phyloP scores from a whole-genome alignment of 176 grass and related monocot genomes.

The Eremochloa ophiuroides region DNA sequence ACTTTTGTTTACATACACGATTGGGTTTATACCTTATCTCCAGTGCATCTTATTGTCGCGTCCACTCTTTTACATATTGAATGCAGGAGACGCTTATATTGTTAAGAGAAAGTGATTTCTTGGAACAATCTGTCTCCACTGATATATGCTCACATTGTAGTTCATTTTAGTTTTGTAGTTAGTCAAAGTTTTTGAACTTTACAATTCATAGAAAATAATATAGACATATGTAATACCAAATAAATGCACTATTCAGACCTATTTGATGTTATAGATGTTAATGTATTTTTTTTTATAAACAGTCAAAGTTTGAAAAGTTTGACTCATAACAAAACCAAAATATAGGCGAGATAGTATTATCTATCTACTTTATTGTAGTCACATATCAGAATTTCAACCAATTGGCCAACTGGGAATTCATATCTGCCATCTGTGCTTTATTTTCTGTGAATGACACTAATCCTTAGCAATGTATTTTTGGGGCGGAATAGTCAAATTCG shows the following conservation, averaged over 20 bases:
- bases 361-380: not conserved
- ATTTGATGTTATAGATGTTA: not conserved
- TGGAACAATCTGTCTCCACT: not conserved
- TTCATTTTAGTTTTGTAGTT: not conserved
- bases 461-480: not conserved
- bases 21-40: not conserved
- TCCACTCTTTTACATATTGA: not conserved
- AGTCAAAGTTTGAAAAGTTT: not conserved
- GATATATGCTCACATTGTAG: not conserved
- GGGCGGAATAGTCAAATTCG: too few relatives aligned
- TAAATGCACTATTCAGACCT: not conserved
- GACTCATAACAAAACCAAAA: not conserved
- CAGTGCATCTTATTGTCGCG: not conserved
- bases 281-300: not conserved
- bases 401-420: not conserved
- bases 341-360: not conserved
- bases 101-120: not conserved
- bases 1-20: not conserved
- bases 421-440: not conserved
- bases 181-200: not conserved
- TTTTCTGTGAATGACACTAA: constrained; percentile 6
- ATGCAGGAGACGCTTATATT: not conserved
- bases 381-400: not conserved
- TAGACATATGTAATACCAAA: not conserved
- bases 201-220: not conserved